Evolutionary conservation across 106 monocot genomes (phyloP), one percentile per base, ranked within the genome.

Genomic region (Allium cepa): DNA sequence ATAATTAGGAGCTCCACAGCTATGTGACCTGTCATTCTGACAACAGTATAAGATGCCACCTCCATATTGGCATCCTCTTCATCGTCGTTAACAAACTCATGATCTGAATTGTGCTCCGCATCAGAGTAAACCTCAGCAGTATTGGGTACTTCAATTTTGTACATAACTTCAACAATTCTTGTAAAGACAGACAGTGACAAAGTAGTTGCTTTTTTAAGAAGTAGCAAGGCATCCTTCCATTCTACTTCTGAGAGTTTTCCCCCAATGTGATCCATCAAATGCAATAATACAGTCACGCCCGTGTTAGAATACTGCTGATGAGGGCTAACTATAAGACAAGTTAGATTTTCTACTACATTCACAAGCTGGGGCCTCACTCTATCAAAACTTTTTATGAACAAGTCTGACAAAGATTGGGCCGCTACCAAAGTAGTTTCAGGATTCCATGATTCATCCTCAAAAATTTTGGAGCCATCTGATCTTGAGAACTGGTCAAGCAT

Each of bases 61-160:
- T 87, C 99, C 99, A 93, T 84, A 61, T 81, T 69, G 61, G 79
- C 90, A 59, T 93, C 93, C 70, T 93, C 99, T 52, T 79, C 80
- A 59, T 93, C 85, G 63, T 75, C 77, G 59, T 76, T 67, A 53
- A 59, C 50, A 15, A 75, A 76, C 53, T 81, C 99, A 53, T 83
- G 73, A 56, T 99, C 90, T 46, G 99, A 99, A 71, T 79, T 81
- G 51, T 79, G 73, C 49, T 90, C 99, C 66, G 65, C 73, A 58
- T 92, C 92, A 26, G 82, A 84, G 69, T 79, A 84, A 53, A 63
- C 60, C 53, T 82, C 84, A 50, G 50, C 62, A 71, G 57, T 67
- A 59, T 85, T 81, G 28, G 92, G 87, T 71, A 99, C 79, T 60
- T 93, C 93, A 57, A 90, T 64, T 65, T 87, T 69, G 62, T 79